Conservation (phyloP, 306 rosid genomes). For the Lotus japonicus region DNA sequence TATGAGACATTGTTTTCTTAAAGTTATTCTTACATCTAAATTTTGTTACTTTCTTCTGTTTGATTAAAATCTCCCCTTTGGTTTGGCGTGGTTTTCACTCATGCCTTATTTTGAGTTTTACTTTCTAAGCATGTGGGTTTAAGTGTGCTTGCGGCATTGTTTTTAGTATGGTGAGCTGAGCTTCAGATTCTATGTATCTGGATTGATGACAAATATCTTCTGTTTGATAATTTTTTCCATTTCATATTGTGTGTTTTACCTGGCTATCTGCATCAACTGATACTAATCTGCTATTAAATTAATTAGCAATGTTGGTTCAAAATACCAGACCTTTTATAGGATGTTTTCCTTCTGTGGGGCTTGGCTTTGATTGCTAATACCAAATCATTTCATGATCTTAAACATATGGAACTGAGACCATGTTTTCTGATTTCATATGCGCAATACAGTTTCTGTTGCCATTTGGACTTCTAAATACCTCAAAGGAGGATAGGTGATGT, state of each 20-base stretch:
- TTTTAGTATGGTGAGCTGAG: slow-evolving; percentile 7
- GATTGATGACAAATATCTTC: not conserved
- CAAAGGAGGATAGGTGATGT: not conserved
- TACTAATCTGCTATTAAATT: not conserved
- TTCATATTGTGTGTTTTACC: not conserved
- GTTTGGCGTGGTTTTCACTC: not conserved
- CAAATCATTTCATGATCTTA: slow-evolving; percentile 1
- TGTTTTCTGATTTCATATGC: not conserved
- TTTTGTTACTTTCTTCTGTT: not conserved
- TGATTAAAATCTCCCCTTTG: not conserved
- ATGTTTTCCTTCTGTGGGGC: not conserved
- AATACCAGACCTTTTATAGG: not conserved
- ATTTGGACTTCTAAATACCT: too few relatives aligned
- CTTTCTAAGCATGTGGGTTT: not conserved
- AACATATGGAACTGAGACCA: too few relatives aligned
- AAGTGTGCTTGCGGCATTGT: not conserved
- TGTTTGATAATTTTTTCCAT: not conserved
- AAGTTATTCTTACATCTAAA: not conserved
- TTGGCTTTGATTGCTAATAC: slow-evolving; percentile 10
- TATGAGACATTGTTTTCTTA: not conserved
- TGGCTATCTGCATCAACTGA: not conserved
- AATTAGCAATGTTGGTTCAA: not conserved
- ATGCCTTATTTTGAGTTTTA: not conserved
- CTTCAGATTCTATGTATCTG: not conserved
- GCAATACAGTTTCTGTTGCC: too few relatives aligned